Evolutionary conservation across 2,329 filamentous ascomycete genomes (phyloP), one percentile per base, ranked within the genome.

Genomic region (Cladophialophora exuberans): DNA sequence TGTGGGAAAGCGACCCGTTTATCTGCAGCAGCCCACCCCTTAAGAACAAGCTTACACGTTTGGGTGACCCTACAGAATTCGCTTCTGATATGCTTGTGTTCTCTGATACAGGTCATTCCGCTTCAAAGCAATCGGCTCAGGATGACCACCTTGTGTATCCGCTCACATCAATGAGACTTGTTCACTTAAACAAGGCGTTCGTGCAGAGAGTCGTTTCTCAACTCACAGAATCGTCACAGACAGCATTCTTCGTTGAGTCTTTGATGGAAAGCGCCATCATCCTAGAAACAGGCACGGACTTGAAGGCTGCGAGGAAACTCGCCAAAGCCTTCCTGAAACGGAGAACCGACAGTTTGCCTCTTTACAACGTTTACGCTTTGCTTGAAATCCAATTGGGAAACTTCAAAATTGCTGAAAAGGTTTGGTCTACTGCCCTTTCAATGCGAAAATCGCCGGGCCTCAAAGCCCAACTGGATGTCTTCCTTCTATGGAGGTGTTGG

Each of bases 361-460:
- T 97, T 0, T 97, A 95, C 71, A 88, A 90, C 62, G 83, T 85
- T 0, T 96, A 93, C 66, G 89, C 87, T 0, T 72, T 90, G 11
- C 83, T 90, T 3, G 89, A 96, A 69, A 78, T 73, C 61, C 74
- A 76, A 1, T 79, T 79, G 25, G 82, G 79, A 0, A 85, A 87
- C 20, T 62, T 67, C 1, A 76, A 82, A 0, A 74, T 83, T 42
- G 85, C 87, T 3, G 73, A 78, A 18, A 84, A 83, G 47, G 84
- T 94, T 0, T 81, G 93, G 64, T 69, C 77, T 1, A 86, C 87
- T 1, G 86, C 89, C 1, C 74, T 90, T n/a, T 75, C 75, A 2
- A 82, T 85, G 77, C 77, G 73, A 50, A 66, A 67, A n/a, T 71
- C 65, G 2, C 72, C 79, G 18, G 57, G 68, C 3, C 62, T 69